A percentile compares a stretch with the other conserved stretches of the same genome.
phyloP scores from a whole-genome alignment of 129 eudicot genomes.

The Artemisia argyi region DNA sequence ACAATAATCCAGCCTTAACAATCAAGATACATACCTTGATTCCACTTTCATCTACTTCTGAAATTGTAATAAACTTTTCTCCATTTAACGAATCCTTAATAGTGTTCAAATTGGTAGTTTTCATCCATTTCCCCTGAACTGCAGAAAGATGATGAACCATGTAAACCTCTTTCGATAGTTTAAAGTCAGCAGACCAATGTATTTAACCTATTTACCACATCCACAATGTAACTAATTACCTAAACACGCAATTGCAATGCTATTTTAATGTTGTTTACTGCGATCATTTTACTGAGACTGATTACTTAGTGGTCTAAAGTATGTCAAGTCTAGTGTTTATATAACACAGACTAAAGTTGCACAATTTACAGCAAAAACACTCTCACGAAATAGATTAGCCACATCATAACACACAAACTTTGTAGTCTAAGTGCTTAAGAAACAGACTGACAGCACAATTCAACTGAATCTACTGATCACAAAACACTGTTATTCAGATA shows the following conservation, averaged over 20 bases:
- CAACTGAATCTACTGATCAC: conserved; percentile 3
- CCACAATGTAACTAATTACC: neutral
- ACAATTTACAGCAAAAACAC: conserved; percentile 1
- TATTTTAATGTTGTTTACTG: neutral
- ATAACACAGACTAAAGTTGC: conserved; percentile 9
- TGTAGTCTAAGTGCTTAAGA: neutral
- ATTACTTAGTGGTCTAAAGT: conserved; percentile 16
- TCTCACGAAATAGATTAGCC: neutral
- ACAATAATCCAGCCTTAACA: conserved; percentile 9
- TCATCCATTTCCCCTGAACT: conserved; percentile 98
- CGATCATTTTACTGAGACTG: neutral
- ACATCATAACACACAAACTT: conserved; percentile 2
- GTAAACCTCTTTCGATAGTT: neutral
- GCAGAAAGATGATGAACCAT: conserved; percentile 26
- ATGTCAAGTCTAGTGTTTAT: too few species aligned
- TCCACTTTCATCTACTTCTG: conserved; percentile 75
- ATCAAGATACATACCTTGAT: conserved; percentile 48
- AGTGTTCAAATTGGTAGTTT: conserved; percentile 76
- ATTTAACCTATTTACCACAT: conserved; percentile 1
- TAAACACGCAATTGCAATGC: conserved; percentile 6
- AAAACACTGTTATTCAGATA: neutral
- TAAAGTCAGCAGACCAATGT: neutral
- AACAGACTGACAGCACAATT: neutral
- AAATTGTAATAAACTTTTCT: conserved; percentile 80
- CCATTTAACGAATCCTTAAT: conserved; percentile 90